A percentile compares a stretch with the other conserved stretches of the same genome.
phyloP scores from a whole-genome alignment of 345 rosid species.

The Eucalyptus dawsonii region DNA sequence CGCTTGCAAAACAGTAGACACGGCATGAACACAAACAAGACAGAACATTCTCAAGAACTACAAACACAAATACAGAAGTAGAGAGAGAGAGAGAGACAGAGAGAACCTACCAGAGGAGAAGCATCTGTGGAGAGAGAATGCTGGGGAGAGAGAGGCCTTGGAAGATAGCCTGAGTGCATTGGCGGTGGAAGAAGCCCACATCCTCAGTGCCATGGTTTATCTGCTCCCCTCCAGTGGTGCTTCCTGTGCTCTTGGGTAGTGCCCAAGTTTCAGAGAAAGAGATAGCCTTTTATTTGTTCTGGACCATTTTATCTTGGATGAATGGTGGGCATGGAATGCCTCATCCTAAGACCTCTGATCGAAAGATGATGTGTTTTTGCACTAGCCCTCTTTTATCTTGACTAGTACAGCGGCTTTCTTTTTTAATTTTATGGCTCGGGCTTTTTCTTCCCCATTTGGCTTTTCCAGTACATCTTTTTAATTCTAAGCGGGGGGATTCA shows the following conservation, averaged over 20 bases:
- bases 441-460: neutral
- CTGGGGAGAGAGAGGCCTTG: conserved; percentile 27
- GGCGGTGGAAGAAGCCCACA: conserved; percentile 96
- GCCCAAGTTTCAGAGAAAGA: neutral
- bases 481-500: neutral
- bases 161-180: conserved; percentile 70
- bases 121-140: conserved; percentile 64
- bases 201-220: conserved; percentile 64
- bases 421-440: neutral
- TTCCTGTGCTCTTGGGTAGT: neutral
- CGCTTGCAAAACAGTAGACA: neutral
- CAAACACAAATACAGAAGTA: neutral
- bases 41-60: neutral
- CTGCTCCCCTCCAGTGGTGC: neutral
- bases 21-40: neutral
- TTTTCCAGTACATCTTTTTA: neutral
- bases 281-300: neutral
- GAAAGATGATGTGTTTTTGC: neutral
- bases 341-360: conserved; percentile 29
- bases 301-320: conserved; percentile 41
- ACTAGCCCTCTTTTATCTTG: neutral
- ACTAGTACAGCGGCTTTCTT: neutral
- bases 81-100: neutral
- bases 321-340: conserved; percentile 65
- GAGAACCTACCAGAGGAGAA: conserved; percentile 49